Evolutionary conservation across 257 asterid species (phyloP).

Genomic region (Solanum paucissectum): DNA sequence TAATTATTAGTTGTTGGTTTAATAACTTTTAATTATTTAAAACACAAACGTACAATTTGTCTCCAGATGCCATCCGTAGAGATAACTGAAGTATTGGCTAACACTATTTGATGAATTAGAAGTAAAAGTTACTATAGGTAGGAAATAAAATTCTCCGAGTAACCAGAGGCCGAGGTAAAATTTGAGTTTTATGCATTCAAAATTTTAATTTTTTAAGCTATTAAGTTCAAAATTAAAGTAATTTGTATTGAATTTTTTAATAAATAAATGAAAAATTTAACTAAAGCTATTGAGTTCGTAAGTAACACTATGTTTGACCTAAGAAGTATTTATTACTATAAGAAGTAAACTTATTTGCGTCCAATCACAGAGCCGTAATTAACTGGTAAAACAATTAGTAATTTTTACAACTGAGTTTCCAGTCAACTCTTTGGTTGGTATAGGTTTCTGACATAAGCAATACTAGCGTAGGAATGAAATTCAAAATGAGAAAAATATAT

Average conservation of each 20-base stretch:
- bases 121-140: neutral
- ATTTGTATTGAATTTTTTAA: too few relatives aligned
- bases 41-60: neutral
- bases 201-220: neutral
- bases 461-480: neutral
- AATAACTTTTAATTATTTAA: neutral
- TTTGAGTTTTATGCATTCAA: neutral
- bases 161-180: neutral
- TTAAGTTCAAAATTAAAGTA: too few relatives aligned
- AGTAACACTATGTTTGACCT: neutral
- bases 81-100: neutral
- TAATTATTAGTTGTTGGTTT: neutral
- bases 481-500: neutral
- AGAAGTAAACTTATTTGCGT: too few relatives aligned
- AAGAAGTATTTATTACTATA: neutral
- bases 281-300: neutral
- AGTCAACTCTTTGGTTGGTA: neutral
- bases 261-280: neutral
- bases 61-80: neutral
- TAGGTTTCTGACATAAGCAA: neutral
- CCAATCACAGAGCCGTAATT: neutral
- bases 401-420: neutral
- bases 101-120: neutral
- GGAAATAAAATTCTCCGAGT: neutral
- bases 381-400: neutral